A percentile compares a stretch with the other conserved stretches of the same genome.
Evolutionary conservation across 345 rosid genomes (phyloP).

Genomic region (Camelina laxa): DNA sequence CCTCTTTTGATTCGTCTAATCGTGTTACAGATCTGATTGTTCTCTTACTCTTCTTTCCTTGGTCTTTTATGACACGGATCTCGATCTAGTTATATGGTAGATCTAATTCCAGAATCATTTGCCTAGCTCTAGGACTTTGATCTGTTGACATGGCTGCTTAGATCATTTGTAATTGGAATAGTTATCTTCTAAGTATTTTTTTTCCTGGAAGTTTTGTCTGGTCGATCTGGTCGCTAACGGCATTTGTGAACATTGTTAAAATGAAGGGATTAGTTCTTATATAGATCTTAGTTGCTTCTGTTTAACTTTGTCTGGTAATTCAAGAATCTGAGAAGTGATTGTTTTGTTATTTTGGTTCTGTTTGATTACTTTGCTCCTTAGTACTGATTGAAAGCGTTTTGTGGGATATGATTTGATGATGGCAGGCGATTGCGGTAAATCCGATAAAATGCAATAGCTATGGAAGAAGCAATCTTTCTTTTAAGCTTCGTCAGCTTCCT

Average conservation of each 20-base stretch:
- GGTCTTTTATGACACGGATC: background rate
- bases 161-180: no score
- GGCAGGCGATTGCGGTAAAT: slow-evolving; percentile 45
- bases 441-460: slow-evolving; percentile 35
- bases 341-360: background rate
- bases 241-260: background rate
- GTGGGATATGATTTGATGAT: slow-evolving; percentile 24
- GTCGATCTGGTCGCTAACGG: background rate
- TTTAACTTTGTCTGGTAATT: background rate
- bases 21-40: slow-evolving; percentile 18
- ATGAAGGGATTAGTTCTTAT: background rate
- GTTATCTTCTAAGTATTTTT: no score
- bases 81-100: slow-evolving; percentile 16
- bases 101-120: background rate
- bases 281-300: background rate
- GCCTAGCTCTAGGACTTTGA: background rate
- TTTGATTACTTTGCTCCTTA: background rate
- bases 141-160: slow-evolving; percentile 8
- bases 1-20: background rate
- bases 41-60: no score
- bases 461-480: slow-evolving; percentile 52
- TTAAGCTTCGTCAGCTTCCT: slow-evolving; percentile 34
- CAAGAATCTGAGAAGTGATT: background rate
- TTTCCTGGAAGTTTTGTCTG: no score
- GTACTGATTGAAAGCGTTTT: background rate